Percentiles rank a stretch among this genome's conserved stretches.
phyloP scores from a whole-genome alignment of 176 grass and related monocot species.

The Oropetium thomaeum region DNA sequence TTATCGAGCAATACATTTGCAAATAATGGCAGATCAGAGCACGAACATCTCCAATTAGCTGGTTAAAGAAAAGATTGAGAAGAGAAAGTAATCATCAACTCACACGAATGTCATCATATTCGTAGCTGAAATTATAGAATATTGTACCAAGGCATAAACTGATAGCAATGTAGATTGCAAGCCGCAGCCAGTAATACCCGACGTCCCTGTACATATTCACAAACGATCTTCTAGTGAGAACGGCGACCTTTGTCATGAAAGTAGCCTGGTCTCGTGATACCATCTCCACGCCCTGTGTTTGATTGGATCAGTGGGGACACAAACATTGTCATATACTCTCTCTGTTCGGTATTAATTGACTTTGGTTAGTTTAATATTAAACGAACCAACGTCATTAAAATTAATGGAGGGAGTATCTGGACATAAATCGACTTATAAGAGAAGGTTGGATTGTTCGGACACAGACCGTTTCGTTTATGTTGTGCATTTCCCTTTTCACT shows the following conservation, averaged over 20 bases:
- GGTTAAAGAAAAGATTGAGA: no score
- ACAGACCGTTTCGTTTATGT: conserved; percentile 32
- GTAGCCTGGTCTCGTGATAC: conserved; percentile 27
- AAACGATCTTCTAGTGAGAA: conserved; percentile 50
- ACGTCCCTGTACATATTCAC: conserved; percentile 55
- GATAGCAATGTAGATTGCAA: conserved; percentile 41
- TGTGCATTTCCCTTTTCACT: background rate
- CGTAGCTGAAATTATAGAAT: conserved; percentile 42
- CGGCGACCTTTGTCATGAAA: conserved; percentile 37
- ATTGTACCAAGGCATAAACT: conserved; percentile 51
- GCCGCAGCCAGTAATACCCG: conserved; percentile 53
- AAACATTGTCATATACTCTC: background rate
- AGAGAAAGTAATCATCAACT: background rate
- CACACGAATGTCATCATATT: conserved; percentile 43
- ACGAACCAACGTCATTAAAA: no score
- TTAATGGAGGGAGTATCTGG: no score
- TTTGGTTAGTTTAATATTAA: no score
- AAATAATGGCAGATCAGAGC: no score
- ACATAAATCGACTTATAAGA: no score
- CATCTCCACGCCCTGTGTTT: conserved; percentile 14
- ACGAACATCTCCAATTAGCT: no score
- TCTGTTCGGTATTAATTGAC: no score
- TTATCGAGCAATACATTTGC: no score
- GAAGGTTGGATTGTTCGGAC: background rate
- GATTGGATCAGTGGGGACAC: background rate